These are phyloP conservation scores for Gossypium trilobum DNA, from an alignment of 441 rosid species.

Conservation along the genomic window DNA sequence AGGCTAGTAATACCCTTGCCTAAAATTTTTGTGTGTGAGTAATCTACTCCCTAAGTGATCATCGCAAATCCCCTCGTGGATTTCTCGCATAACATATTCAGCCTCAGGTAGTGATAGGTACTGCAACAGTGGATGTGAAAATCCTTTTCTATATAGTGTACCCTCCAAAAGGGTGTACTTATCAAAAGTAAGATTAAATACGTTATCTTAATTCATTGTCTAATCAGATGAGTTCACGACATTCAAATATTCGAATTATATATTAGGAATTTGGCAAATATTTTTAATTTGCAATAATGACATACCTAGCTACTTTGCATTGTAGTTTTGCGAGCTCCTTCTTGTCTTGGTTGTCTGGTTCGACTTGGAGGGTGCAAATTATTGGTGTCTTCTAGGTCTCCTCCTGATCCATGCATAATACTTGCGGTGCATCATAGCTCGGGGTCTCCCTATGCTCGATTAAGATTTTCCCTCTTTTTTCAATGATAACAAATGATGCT, in stretches of 20 bases:
- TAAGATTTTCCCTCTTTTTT: neutral
- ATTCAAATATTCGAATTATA: neutral
- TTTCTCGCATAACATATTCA: neutral
- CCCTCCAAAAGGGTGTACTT: neutral
- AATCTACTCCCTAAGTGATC: no score
- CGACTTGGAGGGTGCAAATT: neutral
- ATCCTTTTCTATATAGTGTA: neutral
- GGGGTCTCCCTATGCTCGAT: neutral
- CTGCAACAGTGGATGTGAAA: neutral
- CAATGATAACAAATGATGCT: neutral
- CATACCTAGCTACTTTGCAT: neutral
- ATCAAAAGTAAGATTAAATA: neutral
- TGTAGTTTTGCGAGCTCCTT: neutral
- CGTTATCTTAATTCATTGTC: no score
- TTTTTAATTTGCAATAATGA: neutral
- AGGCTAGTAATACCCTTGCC: no score
- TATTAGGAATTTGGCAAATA: neutral
- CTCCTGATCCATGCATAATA: no score
- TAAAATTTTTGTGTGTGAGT: no score
- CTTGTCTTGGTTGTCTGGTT: neutral
- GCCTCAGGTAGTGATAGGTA: neutral
- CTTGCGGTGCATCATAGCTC: neutral
- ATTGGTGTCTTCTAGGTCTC: neutral
- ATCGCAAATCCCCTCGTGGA: neutral
- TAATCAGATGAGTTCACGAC: neutral